Evolutionary conservation across 2,329 filamentous ascomycete species (phyloP).

Genomic region (Microdochium trichocladiopsis): DNA sequence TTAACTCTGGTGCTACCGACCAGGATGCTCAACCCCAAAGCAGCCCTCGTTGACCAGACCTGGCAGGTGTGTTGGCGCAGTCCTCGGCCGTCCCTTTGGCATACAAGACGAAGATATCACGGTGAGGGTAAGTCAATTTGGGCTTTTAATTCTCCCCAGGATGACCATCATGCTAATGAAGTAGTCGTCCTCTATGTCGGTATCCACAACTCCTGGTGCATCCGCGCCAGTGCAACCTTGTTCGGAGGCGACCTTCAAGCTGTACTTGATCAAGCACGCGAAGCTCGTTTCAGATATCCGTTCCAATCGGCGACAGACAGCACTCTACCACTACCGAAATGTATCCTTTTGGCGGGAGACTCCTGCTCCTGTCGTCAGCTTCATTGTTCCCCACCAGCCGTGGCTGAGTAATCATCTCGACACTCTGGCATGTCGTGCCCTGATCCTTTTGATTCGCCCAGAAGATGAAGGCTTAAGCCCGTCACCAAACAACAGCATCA

Average conservation of each 20-base stretch:
- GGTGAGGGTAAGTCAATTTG: slow-evolving; percentile 1
- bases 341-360: slow-evolving; percentile 6
- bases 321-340: slow-evolving; percentile 6
- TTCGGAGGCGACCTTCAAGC: neutral
- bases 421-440: slow-evolving; percentile 4
- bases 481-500: too few relatives aligned
- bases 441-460: neutral
- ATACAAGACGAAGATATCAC: slow-evolving; percentile 2
- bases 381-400: neutral
- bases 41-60: too few relatives aligned
- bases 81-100: slow-evolving; percentile 1
- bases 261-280: slow-evolving; percentile 5
- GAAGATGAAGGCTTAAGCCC: neutral
- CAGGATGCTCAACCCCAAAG: too few relatives aligned
- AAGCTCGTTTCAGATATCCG: slow-evolving; percentile 4
- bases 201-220: neutral
- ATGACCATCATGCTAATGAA: neutral
- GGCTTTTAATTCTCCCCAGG: neutral
- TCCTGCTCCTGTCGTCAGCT: neutral
- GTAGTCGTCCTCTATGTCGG: neutral
- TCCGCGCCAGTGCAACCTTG: neutral
- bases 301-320: neutral
- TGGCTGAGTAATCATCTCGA: neutral
- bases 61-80: neutral
- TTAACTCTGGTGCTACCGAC: too few relatives aligned